phyloP scores from a whole-genome alignment of 2,329 filamentous ascomycete genomes.

The Apiospora arundinis region DNA sequence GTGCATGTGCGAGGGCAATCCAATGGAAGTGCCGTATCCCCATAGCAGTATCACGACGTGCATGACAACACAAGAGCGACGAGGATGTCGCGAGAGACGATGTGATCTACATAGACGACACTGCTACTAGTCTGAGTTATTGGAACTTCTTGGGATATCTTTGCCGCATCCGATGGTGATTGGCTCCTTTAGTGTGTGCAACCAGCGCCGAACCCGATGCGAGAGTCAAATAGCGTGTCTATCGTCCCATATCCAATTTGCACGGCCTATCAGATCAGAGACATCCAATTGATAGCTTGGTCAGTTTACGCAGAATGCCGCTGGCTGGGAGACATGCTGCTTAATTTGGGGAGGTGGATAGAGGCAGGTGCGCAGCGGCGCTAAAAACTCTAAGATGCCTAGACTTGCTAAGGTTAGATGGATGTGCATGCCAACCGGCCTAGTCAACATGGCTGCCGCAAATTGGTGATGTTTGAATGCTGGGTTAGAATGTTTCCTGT shows the following conservation, averaged over 20 bases:
- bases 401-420: too few species aligned
- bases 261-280: constrained; percentile 5
- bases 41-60: too few species aligned
- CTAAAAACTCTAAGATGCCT: not conserved
- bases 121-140: not conserved
- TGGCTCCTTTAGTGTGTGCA: not conserved
- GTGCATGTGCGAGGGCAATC: not conserved
- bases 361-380: not conserved
- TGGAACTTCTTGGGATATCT: not conserved
- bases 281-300: not conserved
- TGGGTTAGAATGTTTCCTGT: not conserved
- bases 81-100: constrained; percentile 5
- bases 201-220: not conserved
- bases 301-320: not conserved
- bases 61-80: not conserved
- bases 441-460: constrained; percentile 16
- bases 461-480: not conserved
- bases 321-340: not conserved
- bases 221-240: not conserved
- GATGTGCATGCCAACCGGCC: not conserved
- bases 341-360: constrained; percentile 1
- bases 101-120: not conserved
- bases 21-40: not conserved
- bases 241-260: constrained; percentile 3
- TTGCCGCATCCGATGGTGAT: not conserved